phyloP scores from a whole-genome alignment of 2,329 filamentous ascomycete species.

The Exophiala bonariae region DNA sequence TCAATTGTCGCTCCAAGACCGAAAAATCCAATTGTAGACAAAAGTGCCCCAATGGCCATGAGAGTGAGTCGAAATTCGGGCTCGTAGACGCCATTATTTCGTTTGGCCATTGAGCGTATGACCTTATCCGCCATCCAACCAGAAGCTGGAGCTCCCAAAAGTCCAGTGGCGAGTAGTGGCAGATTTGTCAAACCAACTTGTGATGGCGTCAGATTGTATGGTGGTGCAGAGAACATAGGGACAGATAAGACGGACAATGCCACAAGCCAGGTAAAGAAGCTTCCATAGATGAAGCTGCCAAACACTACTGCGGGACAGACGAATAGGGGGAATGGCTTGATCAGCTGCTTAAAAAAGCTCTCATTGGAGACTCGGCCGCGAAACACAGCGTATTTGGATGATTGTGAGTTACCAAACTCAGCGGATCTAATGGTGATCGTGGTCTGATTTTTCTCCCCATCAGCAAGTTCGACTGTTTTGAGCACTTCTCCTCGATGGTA shows the following conservation, averaged over 20 bases:
- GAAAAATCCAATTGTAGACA: too few species aligned
- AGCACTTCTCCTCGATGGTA: too few species aligned
- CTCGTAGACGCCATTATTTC: conserved; percentile 41
- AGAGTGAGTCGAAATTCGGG: conserved; percentile 38
- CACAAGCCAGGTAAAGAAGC: conserved; percentile 38
- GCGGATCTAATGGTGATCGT: too few species aligned
- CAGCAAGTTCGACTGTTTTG: too few species aligned
- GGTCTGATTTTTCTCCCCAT: too few species aligned
- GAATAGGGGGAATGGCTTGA: conserved; percentile 23
- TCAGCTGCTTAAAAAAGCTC: too few species aligned
- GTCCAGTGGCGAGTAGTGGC: conserved; percentile 20
- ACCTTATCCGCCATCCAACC: conserved; percentile 32
- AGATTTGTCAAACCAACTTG: conserved; percentile 37
- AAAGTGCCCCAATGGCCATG: too few species aligned
- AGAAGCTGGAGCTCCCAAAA: conserved; percentile 30
- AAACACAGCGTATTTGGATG: too few species aligned
- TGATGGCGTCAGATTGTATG: conserved; percentile 37
- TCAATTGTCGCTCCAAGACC: too few species aligned
- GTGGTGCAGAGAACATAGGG: conserved; percentile 27
- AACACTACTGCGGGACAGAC: conserved; percentile 36
- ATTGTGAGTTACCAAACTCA: too few species aligned
- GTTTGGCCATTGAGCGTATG: conserved; percentile 37
- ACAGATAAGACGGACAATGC: conserved; percentile 38
- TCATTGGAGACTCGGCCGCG: too few species aligned
- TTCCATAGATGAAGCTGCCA: conserved; percentile 38